Conservation (phyloP, 2,329 filamentous ascomycete species). For the Pyrenophora graminea region DNA sequence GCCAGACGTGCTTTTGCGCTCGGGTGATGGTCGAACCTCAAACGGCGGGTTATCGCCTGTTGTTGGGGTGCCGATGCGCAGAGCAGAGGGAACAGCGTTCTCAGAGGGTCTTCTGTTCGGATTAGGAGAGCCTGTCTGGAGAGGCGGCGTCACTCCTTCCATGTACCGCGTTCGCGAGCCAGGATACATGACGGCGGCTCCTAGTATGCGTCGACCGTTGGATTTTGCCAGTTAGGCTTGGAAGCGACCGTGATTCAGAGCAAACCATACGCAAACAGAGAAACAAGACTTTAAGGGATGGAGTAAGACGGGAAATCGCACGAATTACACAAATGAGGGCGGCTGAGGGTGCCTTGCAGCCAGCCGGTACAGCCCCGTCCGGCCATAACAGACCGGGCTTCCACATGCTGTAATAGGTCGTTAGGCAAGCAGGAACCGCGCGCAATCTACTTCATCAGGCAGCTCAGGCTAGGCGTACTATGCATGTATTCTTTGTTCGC, state of each 20-base stretch:
- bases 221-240: not conserved
- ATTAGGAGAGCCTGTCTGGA: slow-evolving; percentile 37
- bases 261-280: not conserved
- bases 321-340: slow-evolving; percentile 6
- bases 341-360: slow-evolving; percentile 23
- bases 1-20: slow-evolving; percentile 36
- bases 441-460: not conserved
- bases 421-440: slow-evolving; percentile 1
- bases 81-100: slow-evolving; percentile 32
- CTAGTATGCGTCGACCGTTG: not conserved
- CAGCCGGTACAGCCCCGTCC: slow-evolving; percentile 21
- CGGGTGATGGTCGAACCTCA: slow-evolving; percentile 29
- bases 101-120: slow-evolving; percentile 22
- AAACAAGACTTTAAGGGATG: not conserved
- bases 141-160: slow-evolving; percentile 36
- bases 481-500: no score
- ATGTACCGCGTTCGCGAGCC: slow-evolving; percentile 15
- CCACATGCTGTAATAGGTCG: not conserved
- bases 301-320: not conserved
- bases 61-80: slow-evolving; percentile 38
- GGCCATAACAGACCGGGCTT: slow-evolving; percentile 14
- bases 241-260: not conserved
- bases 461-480: no score
- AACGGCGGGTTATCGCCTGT: slow-evolving; percentile 16
- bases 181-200: not conserved